Base-by-base conservation (phyloP, 2,329 filamentous ascomycete species). In the Botryotinia globosa region DNA sequence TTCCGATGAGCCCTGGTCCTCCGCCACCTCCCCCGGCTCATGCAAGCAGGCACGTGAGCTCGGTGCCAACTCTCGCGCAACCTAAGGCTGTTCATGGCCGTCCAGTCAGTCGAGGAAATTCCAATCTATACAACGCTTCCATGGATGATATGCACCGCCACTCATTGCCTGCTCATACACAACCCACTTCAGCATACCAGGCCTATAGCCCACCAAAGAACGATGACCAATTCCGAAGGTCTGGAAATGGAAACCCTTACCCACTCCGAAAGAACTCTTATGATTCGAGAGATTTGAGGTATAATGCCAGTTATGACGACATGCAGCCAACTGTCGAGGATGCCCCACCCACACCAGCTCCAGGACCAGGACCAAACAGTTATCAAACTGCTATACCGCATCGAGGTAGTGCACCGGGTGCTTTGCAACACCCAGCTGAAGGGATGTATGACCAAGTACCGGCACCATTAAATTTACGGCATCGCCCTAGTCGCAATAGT, bases 311-410 rank as follows among this genome's bases (percentile, higher is more conserved):
- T 72, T 82, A 84, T 74, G 81, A 81, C 18, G 81, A 82, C 10
- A 84, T 85, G 84, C 84, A 85, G 73, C 83, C 84, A 14, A 83
- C 83, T 0, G 84, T 85, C 64, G 84, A 85, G 74, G 84, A 85
- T 77, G 84, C 77, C 39, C 79, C 80, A 20, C 76, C 77, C 10
- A 79, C 79, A 61, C 79, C 80, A 32, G 75, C 77, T 29, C 74
- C 71, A 48, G 59, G 69, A 18, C 66, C 51, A 45, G 58, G 59
- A 18, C 66, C 51, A 45, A 74, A 73, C 58, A 73, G 73, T 66
- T 67, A 67, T 42, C 48, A 67, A 25, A 18, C 69, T 34, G 73
- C 75, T 54, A 74, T 76, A 42, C 68, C 73, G 9, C 74, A 76
- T 63, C 64, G 75, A 73, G 74, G 69, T 18, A 76, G 74, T 66